Base-by-base conservation (phyloP, 106 monocot species). In the Dactylorhiza incarnata region DNA sequence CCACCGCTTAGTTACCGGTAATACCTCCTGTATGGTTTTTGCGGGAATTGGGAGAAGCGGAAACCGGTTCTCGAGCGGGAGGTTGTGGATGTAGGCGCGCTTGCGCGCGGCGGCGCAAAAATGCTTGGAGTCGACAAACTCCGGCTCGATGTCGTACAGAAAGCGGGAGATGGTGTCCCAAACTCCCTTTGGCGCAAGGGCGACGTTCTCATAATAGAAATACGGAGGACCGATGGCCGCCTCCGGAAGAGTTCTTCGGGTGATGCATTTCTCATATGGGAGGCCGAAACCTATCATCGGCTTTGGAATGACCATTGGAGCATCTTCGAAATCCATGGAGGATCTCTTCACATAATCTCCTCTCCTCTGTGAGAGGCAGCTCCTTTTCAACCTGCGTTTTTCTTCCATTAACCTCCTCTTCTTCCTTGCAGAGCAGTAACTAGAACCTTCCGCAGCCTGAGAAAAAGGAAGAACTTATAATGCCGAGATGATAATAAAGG, bases 181-280 rank as follows among this genome's bases (percentile, higher is more conserved):
- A 16, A 87, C 84, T 11, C 95, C 90, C 66, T 87, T 90, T 2
- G 95, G 93, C 45, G 95, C 87, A 1, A 96, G 63, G 5, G 95
- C 90, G 5, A 93, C 95, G 70, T 93, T 96, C 72, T 96, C 95
- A 52, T 89, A 93, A 23, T 90, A 96, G 48, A 96, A 96, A 75
- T 82, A 96, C 11, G 95, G 95, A 16, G 93, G 92, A 20, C 95
- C 95, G 7, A 78, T 68, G 7, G 88, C 88, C 53, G 84, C 69
- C 9, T 85, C 86, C 26, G 93, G 85, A 47, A 96, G 85, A 9
- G 71, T 85, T 63, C 95, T 83, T 11, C 75, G 58, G 0, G 72
- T 24, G n/a, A 49, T 22, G 49, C 72, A 72, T 49, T 26, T 65
- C 43, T 91, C 72, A 51, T 47, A 78, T 7, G 95, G 95, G 44